A percentile compares a stretch with the other conserved stretches of the same genome.
Conservation (phyloP, 1,139 yeast genomes). For the Sugiyamaella xylanicola region DNA sequence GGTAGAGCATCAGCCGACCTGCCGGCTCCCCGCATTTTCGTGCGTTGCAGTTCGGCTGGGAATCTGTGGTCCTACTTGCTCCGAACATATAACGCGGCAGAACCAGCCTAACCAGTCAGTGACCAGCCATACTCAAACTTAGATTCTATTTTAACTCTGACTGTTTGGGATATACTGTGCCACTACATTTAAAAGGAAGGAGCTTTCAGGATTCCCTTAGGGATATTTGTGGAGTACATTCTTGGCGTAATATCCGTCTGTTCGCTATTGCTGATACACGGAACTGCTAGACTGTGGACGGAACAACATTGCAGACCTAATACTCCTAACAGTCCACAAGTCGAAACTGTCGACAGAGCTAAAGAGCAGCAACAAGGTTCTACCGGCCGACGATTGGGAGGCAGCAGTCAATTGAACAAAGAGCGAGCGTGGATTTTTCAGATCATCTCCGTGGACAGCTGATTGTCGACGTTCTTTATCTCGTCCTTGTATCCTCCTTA, state of each 20-base stretch:
- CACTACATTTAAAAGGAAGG: too few relatives aligned
- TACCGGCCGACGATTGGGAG: background rate
- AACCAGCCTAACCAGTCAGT: background rate
- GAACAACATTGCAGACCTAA: background rate
- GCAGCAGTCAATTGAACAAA: background rate
- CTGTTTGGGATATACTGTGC: background rate
- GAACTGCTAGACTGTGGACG: too few relatives aligned
- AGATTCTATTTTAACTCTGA: background rate
- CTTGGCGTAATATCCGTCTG: too few relatives aligned
- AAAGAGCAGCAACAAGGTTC: background rate
- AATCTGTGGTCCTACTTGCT: background rate
- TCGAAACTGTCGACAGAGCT: background rate
- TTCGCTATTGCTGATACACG: too few relatives aligned
- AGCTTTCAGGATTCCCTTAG: too few relatives aligned
- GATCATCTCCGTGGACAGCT: too few relatives aligned
- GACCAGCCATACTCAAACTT: background rate
- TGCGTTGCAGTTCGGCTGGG: background rate
- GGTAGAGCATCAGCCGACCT: background rate
- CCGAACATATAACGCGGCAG: background rate
- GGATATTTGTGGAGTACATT: too few relatives aligned
- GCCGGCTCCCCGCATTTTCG: background rate
- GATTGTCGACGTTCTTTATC: too few relatives aligned
- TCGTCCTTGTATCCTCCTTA: too few relatives aligned
- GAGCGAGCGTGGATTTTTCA: background rate
- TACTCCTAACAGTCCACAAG: too few relatives aligned